Evolutionary conservation across 495 filamentous ascomycete genomes (phyloP).

Genomic region (Letharia lupina): DNA sequence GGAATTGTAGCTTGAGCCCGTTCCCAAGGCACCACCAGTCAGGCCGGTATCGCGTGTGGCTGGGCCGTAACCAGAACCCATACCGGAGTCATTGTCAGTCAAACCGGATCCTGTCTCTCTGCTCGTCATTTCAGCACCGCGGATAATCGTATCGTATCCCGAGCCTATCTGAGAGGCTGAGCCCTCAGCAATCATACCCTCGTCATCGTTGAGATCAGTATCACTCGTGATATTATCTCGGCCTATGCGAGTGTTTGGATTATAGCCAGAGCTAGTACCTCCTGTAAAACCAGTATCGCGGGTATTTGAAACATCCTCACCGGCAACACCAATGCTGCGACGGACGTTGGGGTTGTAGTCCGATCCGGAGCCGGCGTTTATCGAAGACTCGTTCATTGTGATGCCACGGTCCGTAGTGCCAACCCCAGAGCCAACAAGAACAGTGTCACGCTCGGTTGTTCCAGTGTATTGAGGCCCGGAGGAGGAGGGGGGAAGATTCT

Average conservation of each 20-base stretch:
- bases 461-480: slow-evolving; percentile 46
- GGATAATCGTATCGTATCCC: slow-evolving; percentile 16
- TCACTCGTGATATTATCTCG: not conserved
- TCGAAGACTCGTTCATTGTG: not conserved
- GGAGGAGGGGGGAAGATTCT: too few relatives aligned
- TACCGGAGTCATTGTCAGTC: slow-evolving; percentile 14
- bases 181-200: not conserved
- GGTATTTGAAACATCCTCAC: not conserved
- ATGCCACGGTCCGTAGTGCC: slow-evolving; percentile 3
- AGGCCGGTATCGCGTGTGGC: slow-evolving; percentile 4
- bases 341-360: slow-evolving; percentile 7
- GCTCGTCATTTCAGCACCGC: slow-evolving; percentile 35
- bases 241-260: not conserved
- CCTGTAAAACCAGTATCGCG: not conserved
- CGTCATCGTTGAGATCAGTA: not conserved
- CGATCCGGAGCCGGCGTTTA: slow-evolving; percentile 16
- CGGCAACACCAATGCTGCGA: not conserved
- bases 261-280: too few relatives aligned
- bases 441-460: slow-evolving; percentile 46
- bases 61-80: slow-evolving; percentile 15
- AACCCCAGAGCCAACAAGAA: slow-evolving; percentile 38
- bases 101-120: slow-evolving; percentile 8
- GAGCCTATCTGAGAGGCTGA: slow-evolving; percentile 4
- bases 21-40: slow-evolving; percentile 2
- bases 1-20: too few relatives aligned